phyloP scores from a whole-genome alignment of 208 protist genomes.

The Acanthamoeba royreba region DNA sequence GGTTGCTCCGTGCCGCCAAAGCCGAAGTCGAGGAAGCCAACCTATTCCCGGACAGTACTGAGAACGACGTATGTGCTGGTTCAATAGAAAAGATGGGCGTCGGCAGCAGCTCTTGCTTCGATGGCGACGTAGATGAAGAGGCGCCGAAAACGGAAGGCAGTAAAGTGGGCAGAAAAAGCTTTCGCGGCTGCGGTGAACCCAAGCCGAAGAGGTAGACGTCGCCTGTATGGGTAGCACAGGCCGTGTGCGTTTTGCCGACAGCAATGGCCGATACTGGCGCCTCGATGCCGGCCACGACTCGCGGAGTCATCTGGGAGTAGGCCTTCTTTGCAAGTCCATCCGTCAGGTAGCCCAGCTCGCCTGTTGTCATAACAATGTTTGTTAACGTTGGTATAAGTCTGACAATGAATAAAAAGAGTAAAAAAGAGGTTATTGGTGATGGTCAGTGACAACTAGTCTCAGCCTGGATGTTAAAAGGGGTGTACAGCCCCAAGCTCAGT shows the following conservation, averaged over 20 bases:
- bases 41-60: background rate
- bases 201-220: background rate
- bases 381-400: no score
- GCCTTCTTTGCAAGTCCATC: background rate
- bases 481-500: background rate
- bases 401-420: background rate
- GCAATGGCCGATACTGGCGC: background rate
- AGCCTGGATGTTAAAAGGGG: background rate
- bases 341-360: background rate
- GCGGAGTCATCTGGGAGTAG: background rate
- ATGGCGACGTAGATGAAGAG: background rate
- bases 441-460: background rate
- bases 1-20: background rate
- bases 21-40: background rate
- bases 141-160: background rate
- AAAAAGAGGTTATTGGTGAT: no score
- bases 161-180: background rate
- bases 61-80: background rate
- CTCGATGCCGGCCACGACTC: background rate
- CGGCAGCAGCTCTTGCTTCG: background rate
- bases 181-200: background rate
- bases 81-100: background rate
- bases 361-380: background rate
- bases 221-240: background rate
- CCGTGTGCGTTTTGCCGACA: background rate